Base-by-base conservation (phyloP, 768 basidiomycete species). In the Tricholomella constricta region DNA sequence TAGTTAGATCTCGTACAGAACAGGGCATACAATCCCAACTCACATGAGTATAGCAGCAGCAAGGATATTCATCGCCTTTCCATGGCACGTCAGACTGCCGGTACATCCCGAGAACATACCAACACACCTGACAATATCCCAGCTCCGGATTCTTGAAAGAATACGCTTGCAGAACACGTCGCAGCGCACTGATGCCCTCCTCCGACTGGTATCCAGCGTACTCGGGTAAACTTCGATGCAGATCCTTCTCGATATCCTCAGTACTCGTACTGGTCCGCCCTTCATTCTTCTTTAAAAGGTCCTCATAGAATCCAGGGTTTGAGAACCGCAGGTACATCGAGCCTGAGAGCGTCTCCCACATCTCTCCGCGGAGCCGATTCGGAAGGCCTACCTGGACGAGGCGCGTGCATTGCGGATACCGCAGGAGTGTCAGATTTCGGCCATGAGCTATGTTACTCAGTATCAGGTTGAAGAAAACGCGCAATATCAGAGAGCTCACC, bases 181-280 rank as follows among this genome's bases (percentile, higher is more conserved):
- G 78, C 58, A 99, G 74, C 12, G 91, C 85, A 40, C 69, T 73
- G 51, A 98, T 93, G 1, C 97, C 97, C 32, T 91, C 87, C 25
- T 91, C 86, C 8, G 82, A 82, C 65, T 99, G 97, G 67, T 97
- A 99, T 2, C 94, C 97, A 15, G 92, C 87, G 69, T 98, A 99
- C 66, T 99, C 97, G 0, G 97, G 97, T 51, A 99, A 73, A 74
- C 92, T 94, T 31, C 97, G 80, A 69, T 97, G 95, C 23, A 99
- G 71, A 68, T 99, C 97, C 69, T 99, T 99, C 75, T 98, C 97
- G 37, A 99, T 99, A 66, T 99, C 97, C 65, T 99, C 97, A 1
- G 95, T 96, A 59, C 93, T 93, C 8, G 89, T 89, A 45, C 80
- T 93, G 19, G 83, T 86, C 53, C 84, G 81, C 6, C 92, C 94